Evolutionary conservation across 371 early-diverging fungal genomes (phyloP).

Genomic region (Chytridium lagenaria): DNA sequence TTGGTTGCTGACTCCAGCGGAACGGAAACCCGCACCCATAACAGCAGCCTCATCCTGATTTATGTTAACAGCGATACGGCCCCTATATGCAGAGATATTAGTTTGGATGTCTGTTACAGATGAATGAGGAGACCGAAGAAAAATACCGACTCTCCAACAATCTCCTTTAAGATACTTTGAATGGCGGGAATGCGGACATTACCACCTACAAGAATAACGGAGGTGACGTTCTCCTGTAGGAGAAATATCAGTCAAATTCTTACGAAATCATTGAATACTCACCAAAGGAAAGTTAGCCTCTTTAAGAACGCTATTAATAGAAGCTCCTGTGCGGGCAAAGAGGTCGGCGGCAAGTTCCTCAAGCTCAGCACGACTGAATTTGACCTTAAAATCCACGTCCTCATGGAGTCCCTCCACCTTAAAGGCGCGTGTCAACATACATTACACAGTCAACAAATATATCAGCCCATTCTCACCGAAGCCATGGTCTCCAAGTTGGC

Average conservation of each 20-base stretch:
- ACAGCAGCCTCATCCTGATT: conserved; percentile 97
- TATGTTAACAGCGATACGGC: conserved; percentile 89
- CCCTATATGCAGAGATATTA: conserved; percentile 43
- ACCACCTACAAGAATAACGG: conserved; percentile 95
- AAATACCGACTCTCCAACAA: conserved; percentile 73
- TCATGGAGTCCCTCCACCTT: conserved; percentile 86
- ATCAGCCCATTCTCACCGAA: conserved; percentile 72
- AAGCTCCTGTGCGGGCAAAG: conserved; percentile 70
- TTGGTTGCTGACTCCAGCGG: conserved; percentile 83
- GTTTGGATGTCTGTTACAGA: too few relatives aligned
- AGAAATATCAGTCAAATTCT: not conserved
- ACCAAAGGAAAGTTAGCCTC: conserved; percentile 73
- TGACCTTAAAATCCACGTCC: conserved; percentile 81
- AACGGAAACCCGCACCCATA: conserved; percentile 90
- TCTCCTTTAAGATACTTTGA: conserved; percentile 69
- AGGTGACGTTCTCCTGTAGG: conserved; percentile 67
- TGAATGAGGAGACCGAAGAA: not conserved
- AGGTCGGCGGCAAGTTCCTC: conserved; percentile 74
- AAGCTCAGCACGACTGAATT: conserved; percentile 79
- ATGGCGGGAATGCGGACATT: conserved; percentile 88
- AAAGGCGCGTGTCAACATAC: not conserved
- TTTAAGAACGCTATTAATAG: conserved; percentile 73
- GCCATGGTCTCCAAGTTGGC: conserved; percentile 88
- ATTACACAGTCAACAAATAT: not conserved
- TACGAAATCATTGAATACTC: conserved; percentile 35